Evolutionary conservation across 352 stramenopile species (phyloP).

Genomic region (Globisporangium nagaii): DNA sequence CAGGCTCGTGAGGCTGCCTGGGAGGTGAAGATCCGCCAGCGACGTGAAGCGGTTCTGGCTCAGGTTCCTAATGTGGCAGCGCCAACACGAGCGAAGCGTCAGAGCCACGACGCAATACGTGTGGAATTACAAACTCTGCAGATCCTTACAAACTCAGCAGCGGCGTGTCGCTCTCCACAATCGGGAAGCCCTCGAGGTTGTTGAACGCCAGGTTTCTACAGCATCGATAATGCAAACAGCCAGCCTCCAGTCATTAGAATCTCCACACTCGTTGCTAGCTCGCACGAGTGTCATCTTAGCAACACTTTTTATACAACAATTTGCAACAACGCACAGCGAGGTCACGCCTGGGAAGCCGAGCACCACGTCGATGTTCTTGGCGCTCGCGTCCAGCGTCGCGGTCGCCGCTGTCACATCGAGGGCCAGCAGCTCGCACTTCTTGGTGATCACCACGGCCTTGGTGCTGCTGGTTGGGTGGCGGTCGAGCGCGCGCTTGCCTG

Average conservation of each 20-base stretch:
- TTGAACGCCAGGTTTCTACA: conserved; percentile 12
- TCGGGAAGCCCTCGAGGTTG: conserved; percentile 5
- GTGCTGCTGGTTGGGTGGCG: neutral
- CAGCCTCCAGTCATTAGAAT: neutral
- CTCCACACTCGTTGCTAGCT: neutral
- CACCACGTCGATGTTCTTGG: conserved; percentile 1
- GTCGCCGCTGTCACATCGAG: neutral
- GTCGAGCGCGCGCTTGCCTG: neutral
- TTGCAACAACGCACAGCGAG: neutral
- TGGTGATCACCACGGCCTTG: neutral
- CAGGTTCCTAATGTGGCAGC: neutral
- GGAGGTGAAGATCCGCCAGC: neutral
- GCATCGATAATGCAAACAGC: neutral
- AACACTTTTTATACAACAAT: neutral
- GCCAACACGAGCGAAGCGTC: neutral
- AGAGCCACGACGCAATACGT: neutral
- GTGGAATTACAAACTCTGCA: neutral
- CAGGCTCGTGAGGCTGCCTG: neutral
- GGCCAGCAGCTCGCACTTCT: neutral
- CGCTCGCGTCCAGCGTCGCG: neutral
- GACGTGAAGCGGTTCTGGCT: neutral
- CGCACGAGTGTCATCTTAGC: too few relatives aligned
- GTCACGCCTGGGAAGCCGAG: neutral
- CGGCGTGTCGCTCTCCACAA: neutral
- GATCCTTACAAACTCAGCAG: neutral